Conservation (phyloP, 202 grass and related monocot genomes). For the Digitaria exilis region DNA sequence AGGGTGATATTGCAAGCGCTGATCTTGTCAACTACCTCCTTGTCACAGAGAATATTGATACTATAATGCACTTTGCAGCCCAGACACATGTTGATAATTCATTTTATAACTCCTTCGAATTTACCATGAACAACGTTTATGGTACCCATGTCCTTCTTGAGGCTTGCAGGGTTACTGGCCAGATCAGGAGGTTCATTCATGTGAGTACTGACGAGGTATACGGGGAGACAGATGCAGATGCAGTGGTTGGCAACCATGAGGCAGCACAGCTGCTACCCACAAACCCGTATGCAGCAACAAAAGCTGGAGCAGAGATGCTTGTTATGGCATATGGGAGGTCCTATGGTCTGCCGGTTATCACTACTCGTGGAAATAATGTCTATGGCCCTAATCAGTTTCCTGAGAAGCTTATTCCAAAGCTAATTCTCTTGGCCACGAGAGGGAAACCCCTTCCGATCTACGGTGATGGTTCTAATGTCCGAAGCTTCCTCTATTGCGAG, state of each 20-base stretch:
- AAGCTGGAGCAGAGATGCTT: conserved; percentile 80
- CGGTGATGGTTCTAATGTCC: neutral
- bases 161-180: conserved; percentile 67
- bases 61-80: conserved; percentile 76
- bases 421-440: conserved; percentile 68
- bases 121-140: conserved; percentile 67
- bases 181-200: conserved; percentile 68
- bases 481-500: neutral
- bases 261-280: conserved; percentile 70
- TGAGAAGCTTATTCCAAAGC: conserved; percentile 70
- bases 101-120: conserved; percentile 75
- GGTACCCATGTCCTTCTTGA: conserved; percentile 74
- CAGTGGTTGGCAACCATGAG: conserved; percentile 68
- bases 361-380: conserved; percentile 70
- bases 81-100: conserved; percentile 78
- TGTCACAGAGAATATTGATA: conserved; percentile 72
- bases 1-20: conserved; percentile 68
- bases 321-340: conserved; percentile 81
- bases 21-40: conserved; percentile 75
- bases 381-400: conserved; percentile 74
- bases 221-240: conserved; percentile 72
- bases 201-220: conserved; percentile 81
- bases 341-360: conserved; percentile 68
- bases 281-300: conserved; percentile 75
- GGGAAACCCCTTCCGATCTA: neutral